Conservation (phyloP, 2,329 filamentous ascomycete species). For the Monilinia aucupariae region DNA sequence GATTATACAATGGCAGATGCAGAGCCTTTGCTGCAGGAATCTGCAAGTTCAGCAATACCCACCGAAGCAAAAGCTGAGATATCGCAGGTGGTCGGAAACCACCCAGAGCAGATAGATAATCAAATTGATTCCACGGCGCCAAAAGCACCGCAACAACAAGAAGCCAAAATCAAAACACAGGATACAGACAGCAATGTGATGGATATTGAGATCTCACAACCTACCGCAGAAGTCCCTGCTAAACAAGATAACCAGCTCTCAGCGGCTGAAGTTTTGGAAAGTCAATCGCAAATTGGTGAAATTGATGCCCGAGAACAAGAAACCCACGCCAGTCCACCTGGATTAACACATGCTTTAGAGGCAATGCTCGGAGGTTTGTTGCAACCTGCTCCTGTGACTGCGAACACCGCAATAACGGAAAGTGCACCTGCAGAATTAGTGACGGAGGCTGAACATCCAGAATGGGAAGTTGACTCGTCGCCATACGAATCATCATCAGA, state of each 20-base stretch:
- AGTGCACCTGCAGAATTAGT: background rate
- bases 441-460: conserved; percentile 48
- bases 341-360: conserved; percentile 31
- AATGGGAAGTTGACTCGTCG: conserved; percentile 81
- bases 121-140: background rate
- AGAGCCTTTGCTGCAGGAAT: background rate
- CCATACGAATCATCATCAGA: conserved; percentile 63
- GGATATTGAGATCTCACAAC: background rate
- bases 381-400: conserved; percentile 5
- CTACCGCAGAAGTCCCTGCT: background rate
- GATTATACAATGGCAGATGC: conserved; percentile 9
- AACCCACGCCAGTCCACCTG: conserved; percentile 18
- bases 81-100: background rate
- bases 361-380: conserved; percentile 30
- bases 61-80: background rate
- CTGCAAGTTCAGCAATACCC: background rate
- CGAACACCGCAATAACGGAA: background rate
- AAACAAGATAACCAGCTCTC: background rate
- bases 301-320: conserved; percentile 1
- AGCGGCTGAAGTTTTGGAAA: background rate
- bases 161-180: background rate
- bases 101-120: background rate
- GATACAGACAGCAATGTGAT: background rate
- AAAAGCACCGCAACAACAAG: background rate
- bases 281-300: background rate